phyloP scores from a whole-genome alignment of 2,329 filamentous ascomycete genomes.

The Chrysosphaeria jannelii region DNA sequence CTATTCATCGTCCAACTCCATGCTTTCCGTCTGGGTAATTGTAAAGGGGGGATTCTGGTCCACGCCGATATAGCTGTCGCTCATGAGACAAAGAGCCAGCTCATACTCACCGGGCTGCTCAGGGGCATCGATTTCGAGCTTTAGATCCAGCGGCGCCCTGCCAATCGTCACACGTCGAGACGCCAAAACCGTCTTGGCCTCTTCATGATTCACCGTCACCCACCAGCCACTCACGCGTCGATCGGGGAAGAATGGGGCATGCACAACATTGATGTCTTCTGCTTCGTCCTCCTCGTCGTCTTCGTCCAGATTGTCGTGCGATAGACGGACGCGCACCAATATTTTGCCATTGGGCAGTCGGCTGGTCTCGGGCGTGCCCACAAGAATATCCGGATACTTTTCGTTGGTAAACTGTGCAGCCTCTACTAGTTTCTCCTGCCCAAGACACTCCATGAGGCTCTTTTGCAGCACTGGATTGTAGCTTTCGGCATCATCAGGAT shows the following conservation, averaged over 20 bases:
- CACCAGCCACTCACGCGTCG: slow-evolving; percentile 98
- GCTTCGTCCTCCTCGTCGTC: slow-evolving; percentile 22
- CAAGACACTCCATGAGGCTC: slow-evolving; percentile 44
- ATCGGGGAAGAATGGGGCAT: slow-evolving; percentile 77
- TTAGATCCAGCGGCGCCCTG: slow-evolving; percentile 36
- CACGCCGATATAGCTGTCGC: slow-evolving; percentile 86
- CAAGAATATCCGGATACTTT: slow-evolving; percentile 74
- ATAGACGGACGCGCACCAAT: slow-evolving; percentile 58
- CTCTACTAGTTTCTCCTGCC: slow-evolving; percentile 54
- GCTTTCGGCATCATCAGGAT: slow-evolving; percentile 67
- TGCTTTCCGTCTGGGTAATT: slow-evolving; percentile 63
- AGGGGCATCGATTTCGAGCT: slow-evolving; percentile 68
- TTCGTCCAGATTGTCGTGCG: slow-evolving; percentile 50
- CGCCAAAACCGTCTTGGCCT: slow-evolving; percentile 56
- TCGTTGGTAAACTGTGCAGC: slow-evolving; percentile 89
- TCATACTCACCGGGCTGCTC: slow-evolving; percentile 48
- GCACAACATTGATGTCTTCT: slow-evolving; percentile 55
- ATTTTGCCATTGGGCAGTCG: no score
- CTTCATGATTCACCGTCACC: slow-evolving; percentile 85
- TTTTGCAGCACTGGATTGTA: slow-evolving; percentile 53
- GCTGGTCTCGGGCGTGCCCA: slow-evolving; percentile 54
- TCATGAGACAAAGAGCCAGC: slow-evolving; percentile 81
- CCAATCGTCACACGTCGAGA: slow-evolving; percentile 87
- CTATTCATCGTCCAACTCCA: slow-evolving; percentile 80
- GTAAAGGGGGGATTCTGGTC: slow-evolving; percentile 84